These are phyloP conservation scores for Alternaria sp. DNA, from an alignment of 2,329 filamentous ascomycete genomes.

Conservation along the genomic window DNA sequence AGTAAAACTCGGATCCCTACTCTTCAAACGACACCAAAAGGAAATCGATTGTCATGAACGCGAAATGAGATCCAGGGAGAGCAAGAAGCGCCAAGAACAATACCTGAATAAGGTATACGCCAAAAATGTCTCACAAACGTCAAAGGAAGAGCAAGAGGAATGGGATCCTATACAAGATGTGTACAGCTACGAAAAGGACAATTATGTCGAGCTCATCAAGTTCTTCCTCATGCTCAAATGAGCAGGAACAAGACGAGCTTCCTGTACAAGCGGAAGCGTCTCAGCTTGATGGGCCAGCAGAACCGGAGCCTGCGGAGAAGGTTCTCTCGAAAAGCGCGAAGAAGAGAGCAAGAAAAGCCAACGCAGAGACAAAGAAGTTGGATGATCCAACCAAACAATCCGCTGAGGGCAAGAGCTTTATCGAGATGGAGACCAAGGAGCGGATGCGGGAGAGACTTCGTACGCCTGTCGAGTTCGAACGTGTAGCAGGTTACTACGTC, in stretches of 20 bases:
- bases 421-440: conserved; percentile 55
- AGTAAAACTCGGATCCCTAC: conserved; percentile 58
- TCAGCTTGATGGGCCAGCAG: conserved; percentile 3
- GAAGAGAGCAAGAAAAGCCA: conserved; percentile 48
- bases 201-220: conserved; percentile 57
- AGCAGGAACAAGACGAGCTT: conserved; percentile 20
- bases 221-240: conserved; percentile 57
- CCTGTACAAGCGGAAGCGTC: neutral
- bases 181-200: conserved; percentile 56
- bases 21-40: conserved; percentile 41
- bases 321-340: conserved; percentile 39
- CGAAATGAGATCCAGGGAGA: conserved; percentile 29
- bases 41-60: conserved; percentile 54
- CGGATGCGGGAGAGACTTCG: conserved; percentile 54
- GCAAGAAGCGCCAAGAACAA: conserved; percentile 54
- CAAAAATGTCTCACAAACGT: conserved; percentile 53
- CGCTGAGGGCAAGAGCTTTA: conserved; percentile 40
- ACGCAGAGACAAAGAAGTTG: conserved; percentile 34
- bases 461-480: conserved; percentile 52
- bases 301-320: conserved; percentile 18
- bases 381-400: conserved; percentile 26
- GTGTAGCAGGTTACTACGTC: conserved; percentile 46
- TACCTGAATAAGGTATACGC: conserved; percentile 57
- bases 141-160: conserved; percentile 48
- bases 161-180: conserved; percentile 62